phyloP scores from a whole-genome alignment of 441 rosid species.

The Gossypium aridum region DNA sequence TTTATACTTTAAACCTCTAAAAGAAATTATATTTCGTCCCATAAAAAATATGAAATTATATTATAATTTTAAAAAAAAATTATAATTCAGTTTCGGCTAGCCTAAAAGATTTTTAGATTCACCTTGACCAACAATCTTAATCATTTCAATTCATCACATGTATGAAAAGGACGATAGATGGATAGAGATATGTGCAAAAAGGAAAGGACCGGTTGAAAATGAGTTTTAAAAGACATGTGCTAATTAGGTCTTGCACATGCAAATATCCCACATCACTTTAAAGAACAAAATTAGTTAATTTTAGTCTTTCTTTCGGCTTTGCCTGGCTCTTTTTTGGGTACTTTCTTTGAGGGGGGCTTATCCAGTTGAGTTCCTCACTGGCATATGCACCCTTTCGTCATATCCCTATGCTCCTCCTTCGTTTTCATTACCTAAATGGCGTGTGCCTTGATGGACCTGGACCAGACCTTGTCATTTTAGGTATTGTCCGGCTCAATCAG shows the following conservation, averaged over 20 bases:
- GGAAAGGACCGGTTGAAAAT: background rate
- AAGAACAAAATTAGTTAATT: background rate
- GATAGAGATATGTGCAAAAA: background rate
- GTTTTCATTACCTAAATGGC: background rate
- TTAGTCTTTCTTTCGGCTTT: background rate
- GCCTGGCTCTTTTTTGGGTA: background rate
- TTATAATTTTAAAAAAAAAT: too few species aligned
- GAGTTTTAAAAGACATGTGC: background rate
- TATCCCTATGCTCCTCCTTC: background rate
- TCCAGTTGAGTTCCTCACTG: background rate
- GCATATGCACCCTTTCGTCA: background rate
- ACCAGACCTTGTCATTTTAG: background rate
- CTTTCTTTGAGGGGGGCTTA: background rate
- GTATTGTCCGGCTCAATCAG: background rate
- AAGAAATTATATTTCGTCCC: too few species aligned
- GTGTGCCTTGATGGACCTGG: background rate
- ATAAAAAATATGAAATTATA: too few species aligned
- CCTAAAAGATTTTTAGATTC: too few species aligned
- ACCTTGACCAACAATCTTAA: background rate
- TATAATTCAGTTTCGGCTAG: too few species aligned
- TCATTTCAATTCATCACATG: background rate
- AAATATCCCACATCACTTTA: background rate
- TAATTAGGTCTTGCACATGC: background rate
- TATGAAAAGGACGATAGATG: background rate
- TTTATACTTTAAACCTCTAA: too few species aligned